These are phyloP conservation scores for Fomitopsis schrenkii DNA, from an alignment of 1,284 basidiomycete genomes.

Conservation along the genomic window DNA sequence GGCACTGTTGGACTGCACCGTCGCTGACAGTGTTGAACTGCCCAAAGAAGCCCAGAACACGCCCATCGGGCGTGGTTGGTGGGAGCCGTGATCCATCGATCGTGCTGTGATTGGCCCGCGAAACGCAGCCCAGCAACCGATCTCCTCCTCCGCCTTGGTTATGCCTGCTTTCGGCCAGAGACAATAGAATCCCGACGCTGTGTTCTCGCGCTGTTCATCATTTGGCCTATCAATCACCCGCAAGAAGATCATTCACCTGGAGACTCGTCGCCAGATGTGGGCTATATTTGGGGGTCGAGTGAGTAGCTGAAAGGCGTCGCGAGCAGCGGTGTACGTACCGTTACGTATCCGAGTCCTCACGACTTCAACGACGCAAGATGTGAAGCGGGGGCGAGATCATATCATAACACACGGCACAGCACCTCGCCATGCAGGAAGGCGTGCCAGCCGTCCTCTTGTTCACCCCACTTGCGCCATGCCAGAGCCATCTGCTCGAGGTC, in stretches of 20 bases:
- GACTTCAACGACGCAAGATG: neutral
- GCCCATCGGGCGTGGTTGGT: neutral
- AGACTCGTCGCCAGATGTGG: neutral
- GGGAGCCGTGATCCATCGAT: neutral
- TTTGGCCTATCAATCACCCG: neutral
- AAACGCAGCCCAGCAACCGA: neutral
- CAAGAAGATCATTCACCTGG: neutral
- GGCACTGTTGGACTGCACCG: neutral
- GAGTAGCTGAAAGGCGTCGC: neutral
- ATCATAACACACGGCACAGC: constrained; percentile 2
- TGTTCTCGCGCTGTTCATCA: neutral
- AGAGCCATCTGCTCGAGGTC: constrained; percentile 22
- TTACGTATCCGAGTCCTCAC: neutral
- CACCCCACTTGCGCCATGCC: constrained; percentile 28
- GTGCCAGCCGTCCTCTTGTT: constrained; percentile 32
- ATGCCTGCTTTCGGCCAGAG: neutral
- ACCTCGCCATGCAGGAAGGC: constrained; percentile 32
- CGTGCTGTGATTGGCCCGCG: neutral
- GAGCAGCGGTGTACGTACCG: neutral
- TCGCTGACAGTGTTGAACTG: constrained; percentile 2
- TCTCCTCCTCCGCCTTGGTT: neutral
- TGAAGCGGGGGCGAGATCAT: neutral
- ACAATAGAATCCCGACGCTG: neutral
- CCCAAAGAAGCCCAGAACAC: neutral
- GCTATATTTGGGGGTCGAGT: neutral